Conservation (phyloP, 805 yeast genomes). For the Candida nitratophila region DNA sequence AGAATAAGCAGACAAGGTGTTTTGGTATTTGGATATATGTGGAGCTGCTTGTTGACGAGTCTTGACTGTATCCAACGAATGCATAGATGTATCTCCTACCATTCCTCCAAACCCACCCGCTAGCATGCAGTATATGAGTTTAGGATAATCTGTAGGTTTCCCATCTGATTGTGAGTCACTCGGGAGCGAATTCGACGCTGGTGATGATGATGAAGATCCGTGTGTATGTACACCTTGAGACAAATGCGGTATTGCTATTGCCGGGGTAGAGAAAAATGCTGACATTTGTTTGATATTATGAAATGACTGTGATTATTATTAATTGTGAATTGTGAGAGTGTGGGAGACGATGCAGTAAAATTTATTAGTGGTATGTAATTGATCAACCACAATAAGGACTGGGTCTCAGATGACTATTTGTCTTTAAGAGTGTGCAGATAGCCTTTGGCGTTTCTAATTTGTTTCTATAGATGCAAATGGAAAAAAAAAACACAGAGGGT, state of each 20-base stretch:
- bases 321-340: too few relatives aligned
- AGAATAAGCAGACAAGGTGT: constrained; percentile 67
- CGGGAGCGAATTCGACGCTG: not conserved
- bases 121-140: constrained; percentile 54
- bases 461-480: not conserved
- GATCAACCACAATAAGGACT: too few relatives aligned
- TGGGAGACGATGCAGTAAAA: too few relatives aligned
- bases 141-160: constrained; percentile 20
- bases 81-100: constrained; percentile 89
- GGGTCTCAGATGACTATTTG: too few relatives aligned
- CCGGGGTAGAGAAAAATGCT: not conserved
- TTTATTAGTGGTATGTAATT: too few relatives aligned
- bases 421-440: too few relatives aligned
- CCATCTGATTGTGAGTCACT: not conserved
- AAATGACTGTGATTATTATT: too few relatives aligned
- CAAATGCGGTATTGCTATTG: not conserved
- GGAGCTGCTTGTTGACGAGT: constrained; percentile 97
- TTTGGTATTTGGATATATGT: constrained; percentile 54
- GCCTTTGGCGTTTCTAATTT: too few relatives aligned
- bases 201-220: not conserved
- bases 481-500: too few relatives aligned
- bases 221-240: not conserved
- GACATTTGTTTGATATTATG: not conserved
- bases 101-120: constrained; percentile 97
- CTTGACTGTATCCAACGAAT: constrained; percentile 92